A percentile compares a stretch with the other conserved stretches of the same genome.
Evolutionary conservation across 371 early-diverging fungal species (phyloP).

Genomic region (Rhizomucor pusillus): DNA sequence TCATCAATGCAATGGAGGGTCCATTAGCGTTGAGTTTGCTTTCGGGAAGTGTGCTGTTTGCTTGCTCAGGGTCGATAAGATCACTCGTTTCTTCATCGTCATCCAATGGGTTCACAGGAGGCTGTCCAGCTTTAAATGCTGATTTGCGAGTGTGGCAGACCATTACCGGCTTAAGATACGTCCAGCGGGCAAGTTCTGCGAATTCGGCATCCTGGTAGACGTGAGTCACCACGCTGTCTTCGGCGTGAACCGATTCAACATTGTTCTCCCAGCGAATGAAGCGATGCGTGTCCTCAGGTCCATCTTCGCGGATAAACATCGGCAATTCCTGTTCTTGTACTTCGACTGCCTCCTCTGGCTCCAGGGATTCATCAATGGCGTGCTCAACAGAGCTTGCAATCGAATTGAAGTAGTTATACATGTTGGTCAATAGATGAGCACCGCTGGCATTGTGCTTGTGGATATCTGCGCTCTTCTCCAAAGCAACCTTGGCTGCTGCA

Average conservation of each 20-base stretch:
- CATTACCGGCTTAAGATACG: constrained; percentile 16
- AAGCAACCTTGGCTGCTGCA: constrained; percentile 18
- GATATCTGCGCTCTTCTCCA: constrained; percentile 14
- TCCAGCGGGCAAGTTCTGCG: constrained; percentile 26
- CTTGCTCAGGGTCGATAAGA: constrained; percentile 3
- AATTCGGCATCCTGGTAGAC: constrained; percentile 43
- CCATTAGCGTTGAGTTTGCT: constrained; percentile 7
- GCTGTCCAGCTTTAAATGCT: constrained; percentile 5
- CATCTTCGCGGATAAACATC: constrained; percentile 27
- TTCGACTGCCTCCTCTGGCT: constrained; percentile 22
- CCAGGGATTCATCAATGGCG: constrained; percentile 19
- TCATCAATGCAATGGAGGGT: constrained; percentile 47
- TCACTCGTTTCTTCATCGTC: constrained; percentile 15
- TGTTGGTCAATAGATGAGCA: constrained; percentile 25
- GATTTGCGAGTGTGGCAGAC: constrained; percentile 22
- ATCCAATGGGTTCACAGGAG: constrained; percentile 13
- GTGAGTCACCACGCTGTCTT: constrained; percentile 28
- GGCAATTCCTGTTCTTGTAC: constrained; percentile 30
- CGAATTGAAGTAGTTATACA: constrained; percentile 28
- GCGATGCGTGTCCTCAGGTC: constrained; percentile 22
- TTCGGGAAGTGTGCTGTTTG: constrained; percentile 2
- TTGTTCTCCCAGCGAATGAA: constrained; percentile 43
- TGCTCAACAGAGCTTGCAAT: constrained; percentile 15
- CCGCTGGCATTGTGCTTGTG: constrained; percentile 6
- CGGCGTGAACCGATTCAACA: constrained; percentile 32